Evolutionary conservation across 345 rosid genomes (phyloP).

Genomic region (Murraya paniculata): DNA sequence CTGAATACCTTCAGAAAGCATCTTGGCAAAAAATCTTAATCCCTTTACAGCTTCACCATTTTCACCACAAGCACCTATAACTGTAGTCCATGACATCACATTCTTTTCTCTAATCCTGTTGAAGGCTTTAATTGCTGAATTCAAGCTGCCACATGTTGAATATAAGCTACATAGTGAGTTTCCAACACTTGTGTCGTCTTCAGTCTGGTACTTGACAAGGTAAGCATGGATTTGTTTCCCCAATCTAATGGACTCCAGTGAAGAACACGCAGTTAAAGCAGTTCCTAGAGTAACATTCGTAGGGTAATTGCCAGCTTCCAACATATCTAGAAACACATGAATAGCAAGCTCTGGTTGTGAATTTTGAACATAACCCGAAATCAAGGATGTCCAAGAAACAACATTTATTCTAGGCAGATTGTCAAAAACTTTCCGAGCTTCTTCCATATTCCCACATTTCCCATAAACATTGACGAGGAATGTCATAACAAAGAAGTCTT

Average conservation of each 20-base stretch:
- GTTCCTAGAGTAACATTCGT: slow-evolving; percentile 45
- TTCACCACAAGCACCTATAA: slow-evolving; percentile 45
- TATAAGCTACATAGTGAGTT: slow-evolving; percentile 61
- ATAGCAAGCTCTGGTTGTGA: slow-evolving; percentile 40
- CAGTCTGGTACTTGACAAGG: slow-evolving; percentile 41
- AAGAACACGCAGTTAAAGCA: slow-evolving; percentile 47
- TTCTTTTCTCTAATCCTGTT: slow-evolving; percentile 36
- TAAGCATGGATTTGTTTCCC: slow-evolving; percentile 58
- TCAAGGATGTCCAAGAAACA: slow-evolving; percentile 47
- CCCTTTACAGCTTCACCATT: slow-evolving; percentile 40
- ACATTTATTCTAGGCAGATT: slow-evolving; percentile 30
- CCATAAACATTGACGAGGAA: slow-evolving; percentile 49
- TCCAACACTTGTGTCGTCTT: slow-evolving; percentile 44
- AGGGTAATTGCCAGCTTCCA: slow-evolving; percentile 44
- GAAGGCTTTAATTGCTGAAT: slow-evolving; percentile 41
- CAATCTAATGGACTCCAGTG: slow-evolving; percentile 27
- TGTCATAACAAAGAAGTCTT: slow-evolving; percentile 34
- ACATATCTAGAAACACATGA: slow-evolving; percentile 37
- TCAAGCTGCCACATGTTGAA: slow-evolving; percentile 42
- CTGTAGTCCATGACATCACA: slow-evolving; percentile 56
- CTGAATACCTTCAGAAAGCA: slow-evolving; percentile 36
- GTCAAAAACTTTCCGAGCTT: slow-evolving; percentile 38
- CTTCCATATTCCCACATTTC: slow-evolving; percentile 40
- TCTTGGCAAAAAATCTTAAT: slow-evolving; percentile 38
- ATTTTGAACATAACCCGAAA: slow-evolving; percentile 49